Evolutionary conservation across 1,139 yeast species (phyloP), one percentile per base, ranked within the genome.

Genomic region (Hyphopichia fennica): DNA sequence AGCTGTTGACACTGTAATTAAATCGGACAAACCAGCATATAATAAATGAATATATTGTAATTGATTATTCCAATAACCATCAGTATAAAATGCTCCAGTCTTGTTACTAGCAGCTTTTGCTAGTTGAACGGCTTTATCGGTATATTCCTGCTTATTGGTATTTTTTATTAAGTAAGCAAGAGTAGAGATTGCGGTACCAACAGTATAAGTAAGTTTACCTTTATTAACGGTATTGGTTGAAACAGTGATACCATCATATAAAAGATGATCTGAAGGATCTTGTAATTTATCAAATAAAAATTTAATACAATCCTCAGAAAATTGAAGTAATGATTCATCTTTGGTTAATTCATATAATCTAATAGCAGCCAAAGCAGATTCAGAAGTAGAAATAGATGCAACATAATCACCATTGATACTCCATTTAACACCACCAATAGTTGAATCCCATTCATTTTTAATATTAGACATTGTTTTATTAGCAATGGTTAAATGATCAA

Each of bases 381-480:
- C 72, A 6, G 56, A 43, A n/a, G 65, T 62, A 11, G 72, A 65
- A 23, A 67, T 67, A 32, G 67, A 62, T 1, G 72, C 66, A 29
- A 66, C 46, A 45, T 67, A 67, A 23, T 46, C 44, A 4, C 51
- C 56, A 17, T 39, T 25, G 25, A 53, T 51, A 35, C 53, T 48
- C 72, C 71, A 65, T 20, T 48, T 47, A 7, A 67, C 57, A 4
- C 72, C 72, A 1, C 71, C 71, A n/a, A 44, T 43, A 11, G 37
- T 34, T 2, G 45, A 35, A 32, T 49, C 50, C 57, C 56, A 50
- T 38, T 65, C 66, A 2, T 45, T 40, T 39, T 49, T 51, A 5
- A 54, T 49, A 39, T 53, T 55, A 4, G 48, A 43, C 42, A 57
- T 42, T 17, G 61, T 36, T 11, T 42, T 41, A 13, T 45, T 34